Evolutionary conservation across 176 grass and related monocot species (phyloP).

Genomic region (Echinochloa phyllopogon): DNA sequence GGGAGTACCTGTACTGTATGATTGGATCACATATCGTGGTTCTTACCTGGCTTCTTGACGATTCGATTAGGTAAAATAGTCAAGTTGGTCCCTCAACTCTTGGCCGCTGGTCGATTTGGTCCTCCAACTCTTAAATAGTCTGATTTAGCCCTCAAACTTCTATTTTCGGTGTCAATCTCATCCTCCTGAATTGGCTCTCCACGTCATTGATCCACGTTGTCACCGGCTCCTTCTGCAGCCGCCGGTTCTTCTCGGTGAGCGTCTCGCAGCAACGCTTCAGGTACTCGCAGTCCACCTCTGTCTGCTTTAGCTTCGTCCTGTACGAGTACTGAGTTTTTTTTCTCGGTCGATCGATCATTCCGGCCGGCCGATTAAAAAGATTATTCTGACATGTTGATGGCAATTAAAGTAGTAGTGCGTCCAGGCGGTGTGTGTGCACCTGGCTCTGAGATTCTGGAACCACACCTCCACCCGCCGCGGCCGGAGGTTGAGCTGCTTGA

Average conservation of each 20-base stretch:
- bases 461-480: conserved; percentile 96
- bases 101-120: too few species aligned
- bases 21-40: too few species aligned
- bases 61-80: too few species aligned
- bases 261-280: conserved; percentile 99
- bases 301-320: conserved; percentile 99
- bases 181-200: too few species aligned
- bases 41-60: background rate
- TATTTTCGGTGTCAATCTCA: too few species aligned
- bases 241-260: conserved; percentile 98
- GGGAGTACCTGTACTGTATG: too few species aligned
- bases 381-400: background rate
- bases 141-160: too few species aligned
- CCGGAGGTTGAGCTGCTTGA: conserved; percentile 79
- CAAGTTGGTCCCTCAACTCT: too few species aligned
- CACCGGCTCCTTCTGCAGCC: conserved; percentile 92
- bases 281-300: conserved; percentile 96
- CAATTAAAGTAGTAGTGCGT: background rate
- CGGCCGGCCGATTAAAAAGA: conserved; percentile 1
- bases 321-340: background rate
- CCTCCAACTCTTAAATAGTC: too few species aligned
- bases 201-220: too few species aligned
- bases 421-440: conserved; percentile 39
- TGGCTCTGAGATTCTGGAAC: conserved; percentile 93
- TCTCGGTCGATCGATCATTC: too few species aligned